These are phyloP conservation scores for Microsporum audouinii DNA, from an alignment of 2,329 filamentous ascomycete genomes.

Conservation along the genomic window DNA sequence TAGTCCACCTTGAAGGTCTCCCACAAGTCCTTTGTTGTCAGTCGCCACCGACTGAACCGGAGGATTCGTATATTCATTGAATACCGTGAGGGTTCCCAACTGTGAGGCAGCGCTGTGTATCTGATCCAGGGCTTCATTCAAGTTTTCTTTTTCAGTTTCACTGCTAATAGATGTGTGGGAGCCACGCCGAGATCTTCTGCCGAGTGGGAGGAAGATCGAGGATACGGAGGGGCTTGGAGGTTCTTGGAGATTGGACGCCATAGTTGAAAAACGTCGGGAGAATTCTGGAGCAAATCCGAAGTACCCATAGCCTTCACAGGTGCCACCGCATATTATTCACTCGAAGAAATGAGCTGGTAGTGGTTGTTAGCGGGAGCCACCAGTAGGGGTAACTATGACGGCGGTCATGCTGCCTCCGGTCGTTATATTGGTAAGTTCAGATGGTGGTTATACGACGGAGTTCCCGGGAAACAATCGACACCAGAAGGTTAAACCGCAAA, in stretches of 20 bases:
- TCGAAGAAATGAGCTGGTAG: neutral
- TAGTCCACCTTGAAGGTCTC: slow-evolving; percentile 72
- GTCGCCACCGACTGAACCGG: slow-evolving; percentile 51
- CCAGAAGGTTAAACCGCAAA: neutral
- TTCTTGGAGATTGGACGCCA: slow-evolving; percentile 29
- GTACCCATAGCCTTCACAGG: neutral
- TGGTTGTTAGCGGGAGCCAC: neutral
- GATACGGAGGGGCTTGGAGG: slow-evolving; percentile 35
- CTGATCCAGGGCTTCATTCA: slow-evolving; percentile 67
- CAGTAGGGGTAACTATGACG: neutral
- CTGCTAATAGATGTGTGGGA: slow-evolving; percentile 42
- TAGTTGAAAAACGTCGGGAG: slow-evolving; percentile 12
- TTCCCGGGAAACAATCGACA: neutral
- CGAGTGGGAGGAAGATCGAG: slow-evolving; percentile 35
- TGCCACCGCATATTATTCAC: neutral
- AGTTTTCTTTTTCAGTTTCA: slow-evolving; percentile 58
- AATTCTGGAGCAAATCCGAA: neutral
- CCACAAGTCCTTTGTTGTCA: slow-evolving; percentile 58
- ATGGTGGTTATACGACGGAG: neutral
- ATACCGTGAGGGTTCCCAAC: slow-evolving; percentile 74
- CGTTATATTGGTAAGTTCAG: neutral
- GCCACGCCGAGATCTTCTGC: slow-evolving; percentile 31
- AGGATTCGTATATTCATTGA: slow-evolving; percentile 69
- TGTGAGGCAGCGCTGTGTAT: slow-evolving; percentile 85
- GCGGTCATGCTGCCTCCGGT: neutral